These are phyloP conservation scores for Citeromyces hawaiiensis DNA, from an alignment of 1,139 yeast species.

Conservation along the genomic window DNA sequence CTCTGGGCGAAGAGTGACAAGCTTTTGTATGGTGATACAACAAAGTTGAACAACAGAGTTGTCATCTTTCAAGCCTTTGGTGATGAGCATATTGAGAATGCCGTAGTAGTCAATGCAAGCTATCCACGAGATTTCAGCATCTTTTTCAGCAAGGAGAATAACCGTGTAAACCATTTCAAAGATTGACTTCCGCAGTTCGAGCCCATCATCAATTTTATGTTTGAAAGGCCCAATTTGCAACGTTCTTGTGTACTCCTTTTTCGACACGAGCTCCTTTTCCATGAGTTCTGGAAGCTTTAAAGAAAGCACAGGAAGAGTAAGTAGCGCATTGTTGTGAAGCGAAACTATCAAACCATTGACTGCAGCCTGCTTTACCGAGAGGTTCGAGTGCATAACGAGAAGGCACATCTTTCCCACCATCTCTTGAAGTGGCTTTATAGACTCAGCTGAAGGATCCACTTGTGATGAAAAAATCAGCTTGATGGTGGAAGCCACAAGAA, in stretches of 20 bases:
- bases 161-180: constrained; percentile 60
- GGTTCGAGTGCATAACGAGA: constrained; percentile 13
- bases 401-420: neutral
- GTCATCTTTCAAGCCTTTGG: constrained; percentile 27
- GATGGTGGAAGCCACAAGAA: neutral
- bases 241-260: constrained; percentile 42
- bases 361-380: constrained; percentile 38
- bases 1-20: constrained; percentile 13
- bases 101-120: constrained; percentile 10
- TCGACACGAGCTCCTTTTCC: constrained; percentile 37
- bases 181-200: constrained; percentile 60
- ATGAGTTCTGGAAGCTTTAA: constrained; percentile 39
- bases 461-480: neutral
- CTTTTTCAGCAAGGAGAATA: constrained; percentile 16
- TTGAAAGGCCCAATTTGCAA: constrained; percentile 86
- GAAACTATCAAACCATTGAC: constrained; percentile 49
- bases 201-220: constrained; percentile 69
- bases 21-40: constrained; percentile 21
- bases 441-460: neutral
- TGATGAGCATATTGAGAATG: constrained; percentile 19
- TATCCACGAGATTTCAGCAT: constrained; percentile 11
- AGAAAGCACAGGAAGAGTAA: constrained; percentile 33
- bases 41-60: constrained; percentile 28
- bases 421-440: neutral
- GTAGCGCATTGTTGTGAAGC: constrained; percentile 41